A percentile compares a stretch with the other conserved stretches of the same genome.
Evolutionary conservation across 2,329 filamentous ascomycete genomes (phyloP).

Genomic region (Beauveria sp.): DNA sequence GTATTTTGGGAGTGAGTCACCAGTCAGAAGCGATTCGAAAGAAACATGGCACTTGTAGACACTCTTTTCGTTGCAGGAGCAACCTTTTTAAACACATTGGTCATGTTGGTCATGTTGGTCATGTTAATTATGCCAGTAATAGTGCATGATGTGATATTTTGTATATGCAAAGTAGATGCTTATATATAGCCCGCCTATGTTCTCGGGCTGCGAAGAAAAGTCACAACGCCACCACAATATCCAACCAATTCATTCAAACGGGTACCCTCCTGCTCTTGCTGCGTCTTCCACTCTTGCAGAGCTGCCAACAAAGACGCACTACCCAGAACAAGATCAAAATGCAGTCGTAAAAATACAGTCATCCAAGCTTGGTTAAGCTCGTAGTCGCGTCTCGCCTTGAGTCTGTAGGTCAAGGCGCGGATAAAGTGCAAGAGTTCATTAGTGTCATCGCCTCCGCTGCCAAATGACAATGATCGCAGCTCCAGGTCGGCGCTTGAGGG

Average conservation of each 20-base stretch:
- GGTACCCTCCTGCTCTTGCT: slow-evolving; percentile 63
- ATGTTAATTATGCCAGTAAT: not conserved
- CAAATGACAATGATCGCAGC: slow-evolving; percentile 65
- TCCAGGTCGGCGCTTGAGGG: slow-evolving; percentile 86
- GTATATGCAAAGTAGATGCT: slow-evolving; percentile 1
- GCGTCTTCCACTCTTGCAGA: slow-evolving; percentile 61
- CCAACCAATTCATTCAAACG: slow-evolving; percentile 71
- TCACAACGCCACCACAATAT: slow-evolving; percentile 79
- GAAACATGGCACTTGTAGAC: no score
- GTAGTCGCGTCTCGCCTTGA: slow-evolving; percentile 70
- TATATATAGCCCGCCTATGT: slow-evolving; percentile 26
- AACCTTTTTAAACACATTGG: no score
- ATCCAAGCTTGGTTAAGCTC: slow-evolving; percentile 97
- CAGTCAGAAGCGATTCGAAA: no score
- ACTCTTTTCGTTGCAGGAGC: no score
- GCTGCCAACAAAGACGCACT: slow-evolving; percentile 47
- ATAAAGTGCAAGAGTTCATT: slow-evolving; percentile 78
- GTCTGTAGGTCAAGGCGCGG: slow-evolving; percentile 62
- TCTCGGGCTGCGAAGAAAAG: slow-evolving; percentile 63
- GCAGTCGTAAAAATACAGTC: slow-evolving; percentile 80
- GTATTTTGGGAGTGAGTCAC: no score
- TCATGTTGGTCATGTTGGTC: no score
- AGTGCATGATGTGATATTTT: not conserved
- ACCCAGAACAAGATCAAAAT: slow-evolving; percentile 51
- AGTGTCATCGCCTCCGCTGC: slow-evolving; percentile 37